A percentile compares a stretch with the other conserved stretches of the same genome.
Evolutionary conservation across 176 grass and related monocot species (phyloP).

Genomic region (Bromus sterilis): DNA sequence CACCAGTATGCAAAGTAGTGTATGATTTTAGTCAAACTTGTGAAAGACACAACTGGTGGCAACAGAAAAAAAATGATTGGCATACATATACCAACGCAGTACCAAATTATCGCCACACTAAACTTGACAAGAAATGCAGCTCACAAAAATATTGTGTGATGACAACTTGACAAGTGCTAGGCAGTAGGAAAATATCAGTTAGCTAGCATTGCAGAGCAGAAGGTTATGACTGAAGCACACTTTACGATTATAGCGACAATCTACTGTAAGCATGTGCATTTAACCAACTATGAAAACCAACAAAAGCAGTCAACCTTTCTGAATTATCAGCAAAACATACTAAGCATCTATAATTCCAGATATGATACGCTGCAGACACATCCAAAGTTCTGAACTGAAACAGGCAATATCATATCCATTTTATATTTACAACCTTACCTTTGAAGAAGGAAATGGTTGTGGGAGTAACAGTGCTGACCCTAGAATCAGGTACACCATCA

Average conservation of each 20-base stretch:
- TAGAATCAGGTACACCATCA: slow-evolving; percentile 60
- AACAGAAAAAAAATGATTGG: not conserved
- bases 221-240: not conserved
- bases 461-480: slow-evolving; percentile 85
- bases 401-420: not conserved
- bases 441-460: slow-evolving; percentile 80
- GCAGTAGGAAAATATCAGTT: not conserved
- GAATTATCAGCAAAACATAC: not conserved
- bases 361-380: not conserved
- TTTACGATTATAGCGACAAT: not conserved
- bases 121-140: not conserved
- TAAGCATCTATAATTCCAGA: not conserved
- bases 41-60: not conserved
- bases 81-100: not conserved
- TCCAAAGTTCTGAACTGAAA: not conserved
- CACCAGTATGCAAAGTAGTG: not conserved
- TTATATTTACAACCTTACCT: slow-evolving; percentile 41
- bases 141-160: not conserved
- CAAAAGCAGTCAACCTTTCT: not conserved
- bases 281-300: not conserved
- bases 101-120: not conserved
- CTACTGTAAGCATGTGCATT: not conserved
- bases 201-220: not conserved
- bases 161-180: not conserved
- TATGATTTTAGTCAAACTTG: not conserved